Evolutionary conservation across 1,284 basidiomycete genomes (phyloP), one percentile per base, ranked within the genome.

Genomic region (Cryptococcus sp.): DNA sequence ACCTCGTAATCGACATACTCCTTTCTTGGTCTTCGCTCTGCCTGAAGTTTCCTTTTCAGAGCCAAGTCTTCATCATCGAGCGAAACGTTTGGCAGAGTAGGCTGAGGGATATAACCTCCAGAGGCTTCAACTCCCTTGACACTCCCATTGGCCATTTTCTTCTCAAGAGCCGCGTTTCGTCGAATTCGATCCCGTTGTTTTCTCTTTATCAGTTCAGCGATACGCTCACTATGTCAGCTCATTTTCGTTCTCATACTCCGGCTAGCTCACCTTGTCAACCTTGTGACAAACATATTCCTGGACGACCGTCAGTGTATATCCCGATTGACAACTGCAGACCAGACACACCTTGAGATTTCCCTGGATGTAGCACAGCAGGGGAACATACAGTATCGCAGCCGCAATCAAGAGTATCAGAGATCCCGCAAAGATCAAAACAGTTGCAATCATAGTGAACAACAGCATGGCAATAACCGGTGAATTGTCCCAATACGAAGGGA

Each of bases 231-330:
- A 11, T 45, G 32, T 53, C 35, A 48, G 45, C 51, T 38, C 44
- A 47, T 42, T 10, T 5, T 32, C 14, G 33, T 5, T 13, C 14
- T 5, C 13, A 13, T 45, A 7, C 5, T 10, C 8, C 10, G 34
- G 10, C n/a, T 14, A 14, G 6, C 46, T 14, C 11, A 53, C 52
- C 52, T 67, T 97, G 80, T 98, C 95, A 54, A 97, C 91, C 79
- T 98, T 97, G 80, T 98, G 91, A 77, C 94, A 98, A 76, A 90
- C 92, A 78, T 96, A 98, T 82, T 98, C 95, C 86, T 94, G 46
- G n/a, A 23, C 45, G 49, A 52, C 47, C 48, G n/a, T 33, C 35
- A 15, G 34, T 38, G 23, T 23, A 23, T 23, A 23, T 23, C 23
- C 23, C 23, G 23, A 23, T 23, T 23, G 23, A 23, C 23, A 23